These are phyloP conservation scores for Peniophora sp. DNA, from an alignment of 1,284 basidiomycete genomes.

Conservation along the genomic window DNA sequence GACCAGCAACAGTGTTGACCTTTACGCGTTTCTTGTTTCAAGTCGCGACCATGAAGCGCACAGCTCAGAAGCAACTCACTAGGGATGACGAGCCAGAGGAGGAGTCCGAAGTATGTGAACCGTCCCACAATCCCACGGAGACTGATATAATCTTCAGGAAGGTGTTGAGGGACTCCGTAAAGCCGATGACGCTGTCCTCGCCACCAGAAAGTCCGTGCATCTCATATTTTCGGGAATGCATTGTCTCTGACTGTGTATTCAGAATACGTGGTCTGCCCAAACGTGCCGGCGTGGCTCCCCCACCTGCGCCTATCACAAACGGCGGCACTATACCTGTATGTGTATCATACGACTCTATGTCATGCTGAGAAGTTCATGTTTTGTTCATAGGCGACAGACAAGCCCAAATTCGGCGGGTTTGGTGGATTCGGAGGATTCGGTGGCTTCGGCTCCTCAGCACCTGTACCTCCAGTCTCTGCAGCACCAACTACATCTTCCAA, in stretches of 20 bases:
- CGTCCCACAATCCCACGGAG: neutral
- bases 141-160: constrained; percentile 26
- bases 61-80: constrained; percentile 64
- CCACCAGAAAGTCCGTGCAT: constrained; percentile 41
- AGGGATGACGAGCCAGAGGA: constrained; percentile 46
- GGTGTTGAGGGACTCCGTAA: constrained; percentile 28
- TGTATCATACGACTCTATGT: no score
- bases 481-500: constrained; percentile 16
- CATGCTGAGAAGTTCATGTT: neutral
- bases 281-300: constrained; percentile 23
- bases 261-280: constrained; percentile 56
- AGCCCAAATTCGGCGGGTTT: constrained; percentile 38
- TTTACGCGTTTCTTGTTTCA: constrained; percentile 3
- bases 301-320: constrained; percentile 6
- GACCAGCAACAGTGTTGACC: neutral
- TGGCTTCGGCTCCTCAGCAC: constrained; percentile 9
- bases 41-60: constrained; percentile 56
- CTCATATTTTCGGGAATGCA: constrained; percentile 2
- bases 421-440: constrained; percentile 34
- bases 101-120: constrained; percentile 22
- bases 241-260: constrained; percentile 10
- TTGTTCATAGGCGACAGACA: neutral
- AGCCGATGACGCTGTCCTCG: constrained; percentile 46
- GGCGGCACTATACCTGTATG: constrained; percentile 5
- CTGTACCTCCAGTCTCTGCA: constrained; percentile 12